phyloP scores from a whole-genome alignment of 192 early-diverging fungal species.

The Backusella luteola region DNA sequence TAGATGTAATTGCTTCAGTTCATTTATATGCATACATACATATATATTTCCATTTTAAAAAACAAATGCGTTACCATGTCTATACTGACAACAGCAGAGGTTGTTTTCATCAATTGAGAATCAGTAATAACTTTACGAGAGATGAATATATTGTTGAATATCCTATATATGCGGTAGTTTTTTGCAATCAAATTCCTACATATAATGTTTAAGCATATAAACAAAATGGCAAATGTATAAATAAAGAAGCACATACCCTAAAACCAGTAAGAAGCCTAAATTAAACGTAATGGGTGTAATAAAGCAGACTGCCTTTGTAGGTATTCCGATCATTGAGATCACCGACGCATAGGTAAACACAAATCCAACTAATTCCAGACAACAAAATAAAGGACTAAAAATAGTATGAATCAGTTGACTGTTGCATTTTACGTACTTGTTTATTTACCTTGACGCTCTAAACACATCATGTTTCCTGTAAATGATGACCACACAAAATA shows the following conservation, averaged over 20 bases:
- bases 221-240: background rate
- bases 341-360: slow-evolving; percentile 40
- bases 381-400: slow-evolving; percentile 47
- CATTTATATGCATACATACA: background rate
- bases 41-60: background rate
- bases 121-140: slow-evolving; percentile 47
- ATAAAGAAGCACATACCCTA: slow-evolving; percentile 10
- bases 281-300: slow-evolving; percentile 37
- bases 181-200: slow-evolving; percentile 51
- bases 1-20: background rate
- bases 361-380: slow-evolving; percentile 49
- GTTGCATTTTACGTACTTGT: background rate
- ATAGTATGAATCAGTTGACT: background rate
- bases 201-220: slow-evolving; percentile 1
- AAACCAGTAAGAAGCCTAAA: slow-evolving; percentile 37
- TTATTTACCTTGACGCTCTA: slow-evolving; percentile 42
- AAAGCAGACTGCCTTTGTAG: slow-evolving; percentile 35
- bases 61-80: slow-evolving; percentile 31
- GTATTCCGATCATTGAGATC: slow-evolving; percentile 37
- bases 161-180: slow-evolving; percentile 52
- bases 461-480: slow-evolving; percentile 35
- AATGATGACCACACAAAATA: slow-evolving; percentile 27
- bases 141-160: slow-evolving; percentile 52
- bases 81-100: slow-evolving; percentile 30
- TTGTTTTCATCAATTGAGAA: slow-evolving; percentile 41